phyloP scores from a whole-genome alignment of 306 rosid species.

The Vachellia pachyceras region DNA sequence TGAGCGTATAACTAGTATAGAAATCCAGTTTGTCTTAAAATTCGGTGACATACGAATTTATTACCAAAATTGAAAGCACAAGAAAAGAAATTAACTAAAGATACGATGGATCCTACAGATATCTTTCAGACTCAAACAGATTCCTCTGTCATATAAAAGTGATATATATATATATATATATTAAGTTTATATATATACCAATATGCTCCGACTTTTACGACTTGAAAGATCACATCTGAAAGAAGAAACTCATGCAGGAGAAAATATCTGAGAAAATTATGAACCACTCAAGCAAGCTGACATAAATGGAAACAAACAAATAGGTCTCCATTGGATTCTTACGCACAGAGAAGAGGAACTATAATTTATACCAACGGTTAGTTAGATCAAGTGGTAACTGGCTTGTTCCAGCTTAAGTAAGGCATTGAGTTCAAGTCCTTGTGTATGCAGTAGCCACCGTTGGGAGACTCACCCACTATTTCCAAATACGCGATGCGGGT shows the following conservation, averaged over 20 bases:
- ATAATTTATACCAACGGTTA: too few species aligned
- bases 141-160: too few species aligned
- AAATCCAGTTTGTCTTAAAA: neutral
- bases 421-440: too few species aligned
- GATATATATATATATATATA: neutral
- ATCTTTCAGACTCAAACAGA: neutral
- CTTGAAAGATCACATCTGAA: slow-evolving; percentile 2
- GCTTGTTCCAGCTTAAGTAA: too few species aligned
- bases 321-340: neutral
- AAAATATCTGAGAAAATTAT: neutral
- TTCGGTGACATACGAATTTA: neutral
- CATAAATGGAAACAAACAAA: neutral
- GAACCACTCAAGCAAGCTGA: neutral
- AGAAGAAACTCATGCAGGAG: neutral
- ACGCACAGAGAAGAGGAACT: neutral
- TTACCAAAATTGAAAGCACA: neutral
- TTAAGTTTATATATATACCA: neutral
- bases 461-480: too few species aligned
- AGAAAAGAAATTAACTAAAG: neutral
- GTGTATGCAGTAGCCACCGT: too few species aligned
- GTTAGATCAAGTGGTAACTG: too few species aligned
- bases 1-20: neutral
- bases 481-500: too few species aligned
- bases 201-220: slow-evolving; percentile 1
- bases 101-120: neutral